Conservation (phyloP, 257 asterid genomes). For the Solanum acaule region DNA sequence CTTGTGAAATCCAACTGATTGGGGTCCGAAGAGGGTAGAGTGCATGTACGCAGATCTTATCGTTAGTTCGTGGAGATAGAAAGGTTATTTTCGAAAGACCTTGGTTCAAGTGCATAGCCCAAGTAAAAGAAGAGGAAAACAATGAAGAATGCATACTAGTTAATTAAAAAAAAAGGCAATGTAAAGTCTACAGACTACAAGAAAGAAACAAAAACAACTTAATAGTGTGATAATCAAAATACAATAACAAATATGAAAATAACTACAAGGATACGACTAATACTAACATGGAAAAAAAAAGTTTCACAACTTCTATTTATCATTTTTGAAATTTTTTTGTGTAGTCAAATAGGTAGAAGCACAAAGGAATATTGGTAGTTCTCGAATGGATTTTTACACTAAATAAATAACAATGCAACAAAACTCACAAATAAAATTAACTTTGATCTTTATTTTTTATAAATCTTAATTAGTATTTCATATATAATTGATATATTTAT, state of each 20-base stretch:
- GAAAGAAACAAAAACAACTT: neutral
- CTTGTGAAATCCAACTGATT: too few relatives aligned
- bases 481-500: neutral
- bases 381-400: neutral
- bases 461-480: neutral
- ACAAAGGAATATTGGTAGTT: neutral
- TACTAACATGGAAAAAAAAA: too few relatives aligned
- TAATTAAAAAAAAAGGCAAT: too few relatives aligned
- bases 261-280: too few relatives aligned
- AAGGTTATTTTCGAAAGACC: fast-evolving
- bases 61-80: fast-evolving
- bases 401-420: neutral
- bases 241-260: too few relatives aligned
- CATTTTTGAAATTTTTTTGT: neutral
- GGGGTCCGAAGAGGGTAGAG: neutral
- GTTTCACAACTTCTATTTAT: neutral
- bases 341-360: neutral
- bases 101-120: too few relatives aligned
- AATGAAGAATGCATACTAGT: neutral
- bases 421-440: neutral
- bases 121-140: neutral
- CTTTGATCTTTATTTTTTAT: neutral
- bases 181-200: neutral
- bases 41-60: too few relatives aligned
- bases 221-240: too few relatives aligned